phyloP scores from a whole-genome alignment of 805 yeast species.

The Ogataea trehalophila region DNA sequence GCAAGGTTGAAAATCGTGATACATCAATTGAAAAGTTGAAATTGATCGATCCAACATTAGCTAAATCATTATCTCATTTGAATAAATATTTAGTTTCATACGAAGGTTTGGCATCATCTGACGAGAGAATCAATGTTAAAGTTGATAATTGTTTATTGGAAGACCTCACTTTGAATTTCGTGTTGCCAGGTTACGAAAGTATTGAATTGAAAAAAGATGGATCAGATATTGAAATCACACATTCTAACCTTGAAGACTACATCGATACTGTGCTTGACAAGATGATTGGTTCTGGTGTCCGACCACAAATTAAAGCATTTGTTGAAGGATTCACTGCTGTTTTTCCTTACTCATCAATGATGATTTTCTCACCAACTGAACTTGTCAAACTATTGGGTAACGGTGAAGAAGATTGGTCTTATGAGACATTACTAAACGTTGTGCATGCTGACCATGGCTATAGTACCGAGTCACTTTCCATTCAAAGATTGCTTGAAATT shows the following conservation, averaged over 20 bases:
- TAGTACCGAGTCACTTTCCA: constrained; percentile 58
- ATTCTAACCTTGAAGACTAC: constrained; percentile 53
- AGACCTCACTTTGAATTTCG: constrained; percentile 58
- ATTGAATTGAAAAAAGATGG: constrained; percentile 60
- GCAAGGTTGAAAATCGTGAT: constrained; percentile 7
- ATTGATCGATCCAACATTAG: constrained; percentile 53
- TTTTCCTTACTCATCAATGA: constrained; percentile 70
- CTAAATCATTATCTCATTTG: constrained; percentile 52
- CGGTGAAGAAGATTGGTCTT: constrained; percentile 83
- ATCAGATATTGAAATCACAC: constrained; percentile 39
- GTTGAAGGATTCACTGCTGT: constrained; percentile 77
- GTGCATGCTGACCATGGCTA: constrained; percentile 91
- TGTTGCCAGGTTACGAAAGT: constrained; percentile 70
- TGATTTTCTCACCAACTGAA: constrained; percentile 72
- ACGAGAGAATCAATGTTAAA: constrained; percentile 10
- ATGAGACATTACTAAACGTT: constrained; percentile 50
- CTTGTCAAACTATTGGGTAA: constrained; percentile 68
- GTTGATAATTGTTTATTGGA: constrained; percentile 35
- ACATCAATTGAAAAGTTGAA: constrained; percentile 35
- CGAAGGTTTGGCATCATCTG: constrained; percentile 1
- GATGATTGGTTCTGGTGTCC: constrained; percentile 59
- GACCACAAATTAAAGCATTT: constrained; percentile 61
- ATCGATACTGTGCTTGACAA: constrained; percentile 52
- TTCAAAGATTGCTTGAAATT: constrained; percentile 56
- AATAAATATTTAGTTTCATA: constrained; percentile 34